A percentile compares a stretch with the other conserved stretches of the same genome.
These are phyloP conservation scores for Leishmania amazonensis DNA, from an alignment of 208 protist species.

Conservation along the genomic window DNA sequence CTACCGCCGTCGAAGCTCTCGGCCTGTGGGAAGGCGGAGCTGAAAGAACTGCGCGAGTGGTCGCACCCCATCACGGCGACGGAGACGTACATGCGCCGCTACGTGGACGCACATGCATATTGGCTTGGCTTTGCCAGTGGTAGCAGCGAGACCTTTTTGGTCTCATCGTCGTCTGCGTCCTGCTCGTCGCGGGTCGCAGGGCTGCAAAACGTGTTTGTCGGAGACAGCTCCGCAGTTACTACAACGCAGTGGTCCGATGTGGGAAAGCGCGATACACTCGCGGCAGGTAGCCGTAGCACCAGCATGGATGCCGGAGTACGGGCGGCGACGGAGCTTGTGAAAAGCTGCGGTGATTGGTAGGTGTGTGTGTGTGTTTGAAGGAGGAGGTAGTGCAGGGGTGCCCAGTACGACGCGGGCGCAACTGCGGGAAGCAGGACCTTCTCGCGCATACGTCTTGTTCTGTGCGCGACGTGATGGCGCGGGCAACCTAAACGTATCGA, in stretches of 20 bases:
- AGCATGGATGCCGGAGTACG: conserved; percentile 50
- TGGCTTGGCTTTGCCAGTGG: conserved; percentile 86
- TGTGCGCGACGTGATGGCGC: not conserved
- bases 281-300: conserved; percentile 55
- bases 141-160: conserved; percentile 49
- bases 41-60: conserved; percentile 56
- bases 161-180: conserved; percentile 2
- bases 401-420: not conserved
- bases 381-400: not conserved
- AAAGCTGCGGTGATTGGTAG: not conserved
- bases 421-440: not conserved
- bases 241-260: conserved; percentile 35
- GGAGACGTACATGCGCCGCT: conserved; percentile 65
- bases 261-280: conserved; percentile 40
- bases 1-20: conserved; percentile 54
- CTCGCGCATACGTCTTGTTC: not conserved
- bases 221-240: conserved; percentile 68
- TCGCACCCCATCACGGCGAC: conserved; percentile 24
- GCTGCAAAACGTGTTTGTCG: conserved; percentile 60
- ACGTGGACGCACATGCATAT: conserved; percentile 68
- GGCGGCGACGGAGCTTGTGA: conserved; percentile 40
- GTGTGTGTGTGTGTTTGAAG: not conserved
- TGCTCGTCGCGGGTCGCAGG: conserved; percentile 32
- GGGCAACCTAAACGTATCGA: not conserved
- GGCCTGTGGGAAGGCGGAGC: conserved; percentile 30